Evolutionary conservation across 306 rosid genomes (phyloP), one percentile per base, ranked within the genome.

Genomic region (Rosa persica): DNA sequence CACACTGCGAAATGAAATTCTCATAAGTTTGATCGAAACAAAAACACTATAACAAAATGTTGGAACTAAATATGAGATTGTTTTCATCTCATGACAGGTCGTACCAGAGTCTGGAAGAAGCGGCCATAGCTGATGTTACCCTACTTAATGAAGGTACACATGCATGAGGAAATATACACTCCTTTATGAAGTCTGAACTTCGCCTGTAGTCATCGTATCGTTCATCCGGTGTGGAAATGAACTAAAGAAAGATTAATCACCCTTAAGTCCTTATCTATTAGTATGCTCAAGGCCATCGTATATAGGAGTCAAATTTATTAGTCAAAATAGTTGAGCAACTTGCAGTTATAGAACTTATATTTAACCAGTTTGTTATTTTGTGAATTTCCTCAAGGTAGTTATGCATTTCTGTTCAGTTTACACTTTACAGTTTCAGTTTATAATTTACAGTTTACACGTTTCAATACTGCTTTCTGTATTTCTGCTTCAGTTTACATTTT

Each of bases 91-190:
- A 36, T 19, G 44, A 12, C 49, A 54, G 5, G 34, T 77, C 54
- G 23, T 90, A 94, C 98, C 96, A 82, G 13, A 94, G 83, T 79
- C 87, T 87, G 16, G 98, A 84, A 70, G 90, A 42, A 67, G 82
- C 27, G 72, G 74, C 79, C 94, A 90, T 94, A 79, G 97, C 87
- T 39, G 96, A 85, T 85, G 90, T 90, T 74, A 92, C 73, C 80
- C 96, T 83, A 80, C 92, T 88, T 44, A 94, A 78, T 12, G 90
- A 94, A 72, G 97, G 98, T 34, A 94, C 25, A 78, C 97, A 92
- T 79, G 88, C 94, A 25, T 96, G 93, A 2, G 96, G 97, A 61
- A 94, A 92, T 46, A 94, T 90, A 69, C 90, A 90, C 82, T 94
- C 97, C 83, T 89, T 94, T 70, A 92, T 90, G n/a, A 92, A 92